Evolutionary conservation across 345 rosid species (phyloP).

Genomic region (Syzygium aqueum): DNA sequence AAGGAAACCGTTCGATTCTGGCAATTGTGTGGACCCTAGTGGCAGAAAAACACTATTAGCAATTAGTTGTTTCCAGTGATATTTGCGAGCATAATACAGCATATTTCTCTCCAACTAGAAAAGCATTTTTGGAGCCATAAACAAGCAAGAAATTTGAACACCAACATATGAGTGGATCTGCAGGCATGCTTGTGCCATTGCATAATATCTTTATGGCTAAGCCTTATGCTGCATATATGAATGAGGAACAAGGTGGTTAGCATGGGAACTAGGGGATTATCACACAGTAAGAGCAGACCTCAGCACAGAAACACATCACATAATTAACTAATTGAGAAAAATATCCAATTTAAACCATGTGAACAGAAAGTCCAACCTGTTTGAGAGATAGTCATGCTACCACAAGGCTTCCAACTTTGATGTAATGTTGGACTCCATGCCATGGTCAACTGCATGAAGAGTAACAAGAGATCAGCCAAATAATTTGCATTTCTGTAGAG

Average conservation of each 20-base stretch:
- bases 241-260: not conserved
- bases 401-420: slow-evolving; percentile 68
- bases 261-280: not conserved
- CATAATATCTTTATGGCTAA: not conserved
- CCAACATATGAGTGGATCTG: not conserved
- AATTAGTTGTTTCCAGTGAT: not conserved
- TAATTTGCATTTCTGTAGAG: not conserved
- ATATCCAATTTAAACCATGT: not conserved
- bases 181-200: not conserved
- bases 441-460: slow-evolving; percentile 47
- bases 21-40: slow-evolving; percentile 37
- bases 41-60: slow-evolving; percentile 7
- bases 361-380: slow-evolving; percentile 38
- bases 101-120: not conserved
- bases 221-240: not conserved
- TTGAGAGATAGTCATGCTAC: slow-evolving; percentile 27
- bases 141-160: not conserved
- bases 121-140: not conserved
- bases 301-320: not conserved
- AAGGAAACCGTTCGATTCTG: slow-evolving; percentile 77
- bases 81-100: not conserved
- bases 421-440: slow-evolving; percentile 51
- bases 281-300: not conserved
- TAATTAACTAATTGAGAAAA: not conserved
- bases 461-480: slow-evolving; percentile 1